Evolutionary conservation across 2,329 filamentous ascomycete species (phyloP), one percentile per base, ranked within the genome.

Genomic region (Alternaria gaisen): DNA sequence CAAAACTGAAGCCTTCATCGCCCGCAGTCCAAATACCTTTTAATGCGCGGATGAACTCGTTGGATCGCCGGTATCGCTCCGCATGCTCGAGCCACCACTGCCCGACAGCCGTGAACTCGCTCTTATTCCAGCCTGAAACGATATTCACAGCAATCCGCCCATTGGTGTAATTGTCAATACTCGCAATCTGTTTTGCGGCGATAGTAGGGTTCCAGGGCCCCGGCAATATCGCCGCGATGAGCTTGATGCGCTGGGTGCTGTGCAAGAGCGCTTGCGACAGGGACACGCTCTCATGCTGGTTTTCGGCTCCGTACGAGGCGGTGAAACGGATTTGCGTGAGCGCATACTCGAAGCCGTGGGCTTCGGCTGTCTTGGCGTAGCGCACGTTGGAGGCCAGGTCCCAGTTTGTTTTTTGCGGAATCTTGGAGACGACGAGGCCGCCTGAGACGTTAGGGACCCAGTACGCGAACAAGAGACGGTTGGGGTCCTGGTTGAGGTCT

Each of bases 21-120:
- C 64, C 60, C 22, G 68, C 60, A 1, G 84, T 85, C 83, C 83
- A 86, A 56, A 85, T 85, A 3, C 83, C 83, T 51, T 80, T 81
- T 3, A 85, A 72, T 51, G 82, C 84, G 53, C 81, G 75, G 50
- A 86, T 85, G 69, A 85, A 85, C 67, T 86, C 83, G n/a, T 68
- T 67, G 4, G 62, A 82, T 18, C 84, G 80, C 34, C 83, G 78
- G 66, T 85, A 85, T 4, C 83, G 80, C 71, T 85, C 84, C 2
- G 81, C 80, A 62, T 85, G 83, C 63, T 85, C 83, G 16, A 85
- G 78, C 84, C 83, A 85, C 83, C 83, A 85, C 70, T 85, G 82
- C 5, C 83, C 83, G 22, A 86, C 82, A 47, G 79, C 79, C 0
- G 80, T 81, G 61, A 85, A 85, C 70, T 85, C 84, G 53, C 80